Base-by-base conservation (phyloP, 371 early-diverging fungal species). In the Amoeboradix gromovi region DNA sequence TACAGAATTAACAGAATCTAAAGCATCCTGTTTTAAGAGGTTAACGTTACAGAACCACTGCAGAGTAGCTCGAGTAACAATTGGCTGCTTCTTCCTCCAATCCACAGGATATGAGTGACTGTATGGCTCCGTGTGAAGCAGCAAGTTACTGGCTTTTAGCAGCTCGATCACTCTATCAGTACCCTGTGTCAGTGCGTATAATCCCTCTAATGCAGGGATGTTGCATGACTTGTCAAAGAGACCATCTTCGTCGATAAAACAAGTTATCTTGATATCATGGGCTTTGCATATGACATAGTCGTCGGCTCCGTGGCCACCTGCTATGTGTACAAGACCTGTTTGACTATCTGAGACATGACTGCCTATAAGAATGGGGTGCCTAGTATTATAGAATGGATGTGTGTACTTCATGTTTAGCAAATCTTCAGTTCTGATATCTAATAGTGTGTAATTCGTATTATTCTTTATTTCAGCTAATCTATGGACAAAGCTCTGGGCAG, bases 281-380 rank as follows among this genome's bases (percentile, higher is more conserved):
- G 74, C 71, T 32, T 81, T 72, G 66, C 91, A 87, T 0, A 78
- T 77, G 71, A 87, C 86, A 75, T 90, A 92, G 79, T 95, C 96
- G 28, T 92, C 91, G 79, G 87, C 85, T 68, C 96, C 96, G 74
- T 94, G 94, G 0, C 88, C 93, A 2, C 94, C 94, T 0, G 96
- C 92, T 32, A 86, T 86, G 73, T 95, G 96, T 0, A 95, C 94
- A 28, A 95, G 74, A 66, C 83, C 90, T 1, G 92, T 91, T 66
- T 94, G 94, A 1, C 83, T 85, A 0, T 82, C 82, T 5, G 86
- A 83, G 27, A 95, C 91, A 79, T 89, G 86, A 29, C 80, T 78
- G 0, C 86, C 92, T 0, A 74, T 74, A 68, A 87, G 76, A 12
- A 92, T 77, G 22, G 79, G 80, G 16, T 74, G 74, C 0, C 71